Base-by-base conservation (phyloP, 164 flowering plant species). In the Warburgia ugandensis region DNA sequence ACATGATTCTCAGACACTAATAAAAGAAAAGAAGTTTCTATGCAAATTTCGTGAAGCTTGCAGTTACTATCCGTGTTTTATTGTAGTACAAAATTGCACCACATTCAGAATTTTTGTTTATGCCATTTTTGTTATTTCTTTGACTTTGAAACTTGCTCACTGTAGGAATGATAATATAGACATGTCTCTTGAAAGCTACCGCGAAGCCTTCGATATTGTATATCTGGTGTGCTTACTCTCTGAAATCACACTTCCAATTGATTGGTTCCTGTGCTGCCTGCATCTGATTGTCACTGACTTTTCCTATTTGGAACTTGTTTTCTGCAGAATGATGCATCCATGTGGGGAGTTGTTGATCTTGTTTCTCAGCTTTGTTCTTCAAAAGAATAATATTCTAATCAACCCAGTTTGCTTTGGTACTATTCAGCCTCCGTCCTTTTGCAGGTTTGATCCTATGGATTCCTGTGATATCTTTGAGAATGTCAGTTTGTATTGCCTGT, bases 91-190 rank as follows among this genome's bases (percentile, higher is more conserved):
- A 25, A n/a, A n/a, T 43, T 22, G 28, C 26, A 19, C 5, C 20
- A 4, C 27, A 22, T 43, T n/a, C n/a, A n/a, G n/a, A n/a, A n/a
- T 28, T 21, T 20, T 43, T 20, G 27, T 6, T 43, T 22, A 14
- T 11, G 20, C 23, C 6, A 22, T n/a, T 20, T 6, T 21, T 39
- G 43, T 22, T 16, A 23, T 25, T 19, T 61, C 41, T 46, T 48
- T 42, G 45, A 49, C 30, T n/a, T 21, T 37, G 9, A 26, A 46
- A 46, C 13, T 38, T n/a, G 26, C 8, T 25, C 73, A 13, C 60
- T 77, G 64, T 79, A 84, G 97, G 80, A 90, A 90, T 64, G 72
- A 86, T 64, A 79, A 86, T 39, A 44, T 90, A 41, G 86, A 79
- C 46, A 69, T 73, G 37, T 82, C 81, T 55, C 73, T 81, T 45